A percentile compares a stretch with the other conserved stretches of the same genome.
Evolutionary conservation across 306 rosid genomes (phyloP).

Genomic region (Cajanus cajan): DNA sequence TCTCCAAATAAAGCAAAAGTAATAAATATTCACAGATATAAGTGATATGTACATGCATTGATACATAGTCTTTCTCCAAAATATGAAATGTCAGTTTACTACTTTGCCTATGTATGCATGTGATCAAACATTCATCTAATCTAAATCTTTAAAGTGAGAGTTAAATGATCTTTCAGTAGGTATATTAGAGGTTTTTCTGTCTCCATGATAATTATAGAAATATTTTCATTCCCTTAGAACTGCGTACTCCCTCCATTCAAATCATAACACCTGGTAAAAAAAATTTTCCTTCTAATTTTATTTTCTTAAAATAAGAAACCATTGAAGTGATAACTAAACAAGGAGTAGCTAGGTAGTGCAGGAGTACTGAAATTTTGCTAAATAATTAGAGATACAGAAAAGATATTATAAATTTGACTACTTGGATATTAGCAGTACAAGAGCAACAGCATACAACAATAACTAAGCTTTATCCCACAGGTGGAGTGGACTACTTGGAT

Average conservation of each 20-base stretch:
- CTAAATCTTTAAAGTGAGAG: background rate
- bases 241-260: background rate
- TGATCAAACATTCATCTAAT: slow-evolving; percentile 15
- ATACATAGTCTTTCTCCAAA: background rate
- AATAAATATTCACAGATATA: background rate
- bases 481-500: background rate
- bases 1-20: background rate
- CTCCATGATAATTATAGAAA: background rate
- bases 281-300: background rate
- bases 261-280: background rate
- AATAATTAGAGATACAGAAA: background rate
- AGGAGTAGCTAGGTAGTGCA: background rate
- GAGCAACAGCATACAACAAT: background rate
- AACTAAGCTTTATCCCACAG: background rate
- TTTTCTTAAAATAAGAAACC: background rate
- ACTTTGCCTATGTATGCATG: background rate
- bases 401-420: background rate
- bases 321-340: background rate
- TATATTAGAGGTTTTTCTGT: background rate
- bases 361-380: background rate
- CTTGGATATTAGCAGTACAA: background rate
- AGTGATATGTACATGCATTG: background rate
- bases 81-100: background rate
- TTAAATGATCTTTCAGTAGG: slow-evolving; percentile 2
- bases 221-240: background rate